Evolutionary conservation across 805 yeast genomes (phyloP), one percentile per base, ranked within the genome.

Genomic region (Ogataea corticis): DNA sequence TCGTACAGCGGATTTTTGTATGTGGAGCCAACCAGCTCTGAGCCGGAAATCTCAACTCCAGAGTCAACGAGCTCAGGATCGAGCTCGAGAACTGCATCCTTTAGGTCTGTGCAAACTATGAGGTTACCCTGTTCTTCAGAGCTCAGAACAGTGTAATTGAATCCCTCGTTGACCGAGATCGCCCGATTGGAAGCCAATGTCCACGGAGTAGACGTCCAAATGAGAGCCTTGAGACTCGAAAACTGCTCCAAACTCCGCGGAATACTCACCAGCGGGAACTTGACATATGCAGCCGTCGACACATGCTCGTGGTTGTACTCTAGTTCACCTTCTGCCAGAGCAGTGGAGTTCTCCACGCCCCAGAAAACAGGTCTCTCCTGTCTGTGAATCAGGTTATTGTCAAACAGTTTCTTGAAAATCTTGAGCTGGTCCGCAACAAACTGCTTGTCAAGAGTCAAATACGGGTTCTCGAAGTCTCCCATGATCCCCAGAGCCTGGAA

Each of bases 121-220:
- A 87, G 47, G 27, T 66, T 54, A 7, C 79, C 85, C 12, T 63
- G 62, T 1, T 56, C 50, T 0, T 45, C 49, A 1, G 66, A 55
- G 27, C 61, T 55, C 4, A 80, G 63, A 11, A 85, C 52, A 0
- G 82, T 77, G 61, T 94, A 94, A 0, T 63, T 59, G 44, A 87
- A 68, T 1, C 72, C 66, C 21, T 77, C 66, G 57, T 88, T 81
- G 33, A 85, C 74, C 36, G 94, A 83, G 34, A 94, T 80, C 0
- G 97, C 97, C 50, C 76, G 74, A 60, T 94, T 94, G 0, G 96
- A 83, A 4, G 88, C 87, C 27, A 94, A 72, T 0, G 99, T 94
- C 99, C 99, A 94, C 0, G 99, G 97, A 1, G 99, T 94, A 1
- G 97, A 91, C 0, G 99, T 94, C 99, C 99, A 94, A 45, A 94